A percentile compares a stretch with the other conserved stretches of the same genome.
Conservation (phyloP, 202 grass and related monocot genomes). For the Zoysia matrella region DNA sequence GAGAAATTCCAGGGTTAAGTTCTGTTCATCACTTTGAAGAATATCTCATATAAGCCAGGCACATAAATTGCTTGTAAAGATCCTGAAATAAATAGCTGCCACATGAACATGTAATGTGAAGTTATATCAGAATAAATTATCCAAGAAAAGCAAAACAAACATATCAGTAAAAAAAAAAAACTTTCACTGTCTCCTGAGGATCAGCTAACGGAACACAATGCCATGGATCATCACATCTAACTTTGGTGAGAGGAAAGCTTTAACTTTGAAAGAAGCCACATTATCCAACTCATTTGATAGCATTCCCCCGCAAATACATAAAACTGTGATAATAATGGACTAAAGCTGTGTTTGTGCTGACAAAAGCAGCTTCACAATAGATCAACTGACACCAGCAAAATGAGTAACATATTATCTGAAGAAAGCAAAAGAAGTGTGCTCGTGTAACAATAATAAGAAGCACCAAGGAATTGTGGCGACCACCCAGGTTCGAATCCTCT, state of each 20-base stretch:
- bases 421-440: not conserved
- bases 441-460: not conserved
- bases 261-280: conserved; percentile 10
- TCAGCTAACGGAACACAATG: not conserved
- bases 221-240: not conserved
- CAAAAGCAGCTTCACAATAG: not conserved
- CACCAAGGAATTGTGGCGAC: not conserved
- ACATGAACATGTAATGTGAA: conserved; percentile 5
- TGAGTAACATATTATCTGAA: not conserved
- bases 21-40: conserved; percentile 49
- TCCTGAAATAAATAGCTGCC: conserved; percentile 25
- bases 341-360: not conserved
- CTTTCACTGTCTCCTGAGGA: not conserved
- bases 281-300: not conserved
- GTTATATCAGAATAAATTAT: not conserved
- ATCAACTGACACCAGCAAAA: not conserved
- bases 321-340: not conserved
- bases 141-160: conserved; percentile 3
- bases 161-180: not conserved
- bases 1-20: conserved; percentile 45
- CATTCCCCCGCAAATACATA: not conserved
- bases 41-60: conserved; percentile 21
- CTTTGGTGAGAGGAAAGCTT: not conserved
- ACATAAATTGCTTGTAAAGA: conserved; percentile 20
- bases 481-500: no score